Conservation (phyloP, 129 eudicot genomes). For the Scalesia atractyloides region DNA sequence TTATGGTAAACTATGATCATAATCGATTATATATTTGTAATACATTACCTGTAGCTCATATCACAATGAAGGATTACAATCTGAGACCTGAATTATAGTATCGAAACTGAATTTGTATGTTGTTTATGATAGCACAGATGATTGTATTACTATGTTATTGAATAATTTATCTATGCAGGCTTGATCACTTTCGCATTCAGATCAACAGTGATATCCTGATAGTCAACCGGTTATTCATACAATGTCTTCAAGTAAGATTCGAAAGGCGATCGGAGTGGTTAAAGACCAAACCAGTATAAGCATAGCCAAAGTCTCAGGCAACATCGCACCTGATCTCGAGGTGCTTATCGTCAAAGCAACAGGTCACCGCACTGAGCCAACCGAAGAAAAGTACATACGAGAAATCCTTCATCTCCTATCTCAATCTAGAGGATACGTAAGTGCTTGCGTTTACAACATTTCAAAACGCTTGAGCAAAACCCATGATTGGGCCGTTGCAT, state of each 20-base stretch:
- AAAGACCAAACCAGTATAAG: conserved; percentile 86
- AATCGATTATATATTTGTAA: too few relatives aligned
- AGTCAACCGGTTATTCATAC: conserved; percentile 10
- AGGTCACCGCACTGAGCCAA: conserved; percentile 64
- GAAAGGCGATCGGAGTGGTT: conserved; percentile 79
- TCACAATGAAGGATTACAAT: neutral
- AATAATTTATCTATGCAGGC: conserved; percentile 19
- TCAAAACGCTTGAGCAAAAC: conserved; percentile 43
- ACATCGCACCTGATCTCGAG: conserved; percentile 58
- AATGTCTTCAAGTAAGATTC: conserved; percentile 51
- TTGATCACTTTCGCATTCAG: neutral
- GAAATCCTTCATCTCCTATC: conserved; percentile 53
- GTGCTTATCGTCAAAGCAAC: conserved; percentile 80
- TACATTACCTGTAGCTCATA: conserved; percentile 16
- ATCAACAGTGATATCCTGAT: neutral
- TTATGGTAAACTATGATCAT: too few relatives aligned
- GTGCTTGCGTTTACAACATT: conserved; percentile 47
- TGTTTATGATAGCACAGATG: too few relatives aligned
- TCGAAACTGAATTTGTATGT: neutral
- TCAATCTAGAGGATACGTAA: conserved; percentile 45
- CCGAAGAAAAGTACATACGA: conserved; percentile 54
- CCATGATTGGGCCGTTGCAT: conserved; percentile 76
- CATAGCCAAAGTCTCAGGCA: conserved; percentile 68
- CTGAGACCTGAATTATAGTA: conserved; percentile 2
- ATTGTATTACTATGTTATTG: neutral